Evolutionary conservation across 805 yeast genomes (phyloP).

Genomic region (Yamadazyma kitorensis): DNA sequence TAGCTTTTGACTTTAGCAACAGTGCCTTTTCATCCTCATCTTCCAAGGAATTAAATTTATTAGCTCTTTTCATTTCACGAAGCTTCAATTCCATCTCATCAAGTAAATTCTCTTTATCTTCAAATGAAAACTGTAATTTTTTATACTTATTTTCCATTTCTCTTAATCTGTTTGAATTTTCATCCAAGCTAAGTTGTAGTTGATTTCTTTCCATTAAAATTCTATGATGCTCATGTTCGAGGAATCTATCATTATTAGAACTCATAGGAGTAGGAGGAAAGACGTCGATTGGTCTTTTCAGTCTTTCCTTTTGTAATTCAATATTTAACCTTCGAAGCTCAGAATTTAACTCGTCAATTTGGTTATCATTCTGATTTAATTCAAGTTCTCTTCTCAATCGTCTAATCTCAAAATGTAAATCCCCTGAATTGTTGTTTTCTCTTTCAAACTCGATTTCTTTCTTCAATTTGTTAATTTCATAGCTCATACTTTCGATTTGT

Average conservation of each 20-base stretch:
- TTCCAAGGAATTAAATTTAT: constrained; percentile 17
- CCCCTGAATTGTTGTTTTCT: constrained; percentile 12
- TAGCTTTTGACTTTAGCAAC: constrained; percentile 30
- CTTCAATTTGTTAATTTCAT: constrained; percentile 33
- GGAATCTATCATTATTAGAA: constrained; percentile 1
- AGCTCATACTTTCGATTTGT: constrained; percentile 34
- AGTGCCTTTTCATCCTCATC: constrained; percentile 36
- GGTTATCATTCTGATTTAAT: constrained; percentile 5
- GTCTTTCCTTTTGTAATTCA: constrained; percentile 10
- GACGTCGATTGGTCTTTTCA: constrained; percentile 2
- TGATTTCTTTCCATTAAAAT: constrained; percentile 11
- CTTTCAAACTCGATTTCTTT: constrained; percentile 34
- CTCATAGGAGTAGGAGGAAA: too few relatives aligned
- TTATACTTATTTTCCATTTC: constrained; percentile 13
- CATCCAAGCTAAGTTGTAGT: constrained; percentile 22
- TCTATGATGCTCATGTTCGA: constrained; percentile 13
- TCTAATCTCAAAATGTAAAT: constrained; percentile 10
- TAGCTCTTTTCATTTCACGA: constrained; percentile 25
- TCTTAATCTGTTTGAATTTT: constrained; percentile 35
- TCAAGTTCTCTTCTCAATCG: constrained; percentile 13
- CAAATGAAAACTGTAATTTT: constrained; percentile 19
- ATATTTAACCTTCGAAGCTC: constrained; percentile 9
- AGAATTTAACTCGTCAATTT: constrained; percentile 6
- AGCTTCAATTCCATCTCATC: constrained; percentile 31
- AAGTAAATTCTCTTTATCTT: constrained; percentile 35